Percentiles rank a stretch among this genome's conserved stretches.
Conservation (phyloP, 345 rosid genomes). For the Mallotus nudiflorus region DNA sequence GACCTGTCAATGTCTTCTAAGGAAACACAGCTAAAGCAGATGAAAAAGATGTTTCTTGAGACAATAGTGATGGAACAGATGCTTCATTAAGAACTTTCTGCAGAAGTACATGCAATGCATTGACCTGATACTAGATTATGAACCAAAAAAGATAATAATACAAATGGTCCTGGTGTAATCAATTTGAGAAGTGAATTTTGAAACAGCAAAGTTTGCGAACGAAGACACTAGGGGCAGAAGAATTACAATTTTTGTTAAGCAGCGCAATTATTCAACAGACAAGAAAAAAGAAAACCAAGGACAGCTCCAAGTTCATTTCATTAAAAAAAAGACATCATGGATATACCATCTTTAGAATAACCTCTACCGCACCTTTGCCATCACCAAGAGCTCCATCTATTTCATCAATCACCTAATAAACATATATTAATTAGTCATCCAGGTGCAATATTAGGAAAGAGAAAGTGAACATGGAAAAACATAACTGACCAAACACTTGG, state of each 20-base stretch:
- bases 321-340: conserved; percentile 18
- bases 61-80: background rate
- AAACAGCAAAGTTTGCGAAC: conserved; percentile 1
- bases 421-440: conserved; percentile 20
- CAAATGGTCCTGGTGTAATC: background rate
- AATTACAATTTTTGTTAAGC: conserved; percentile 2
- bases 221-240: background rate
- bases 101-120: background rate
- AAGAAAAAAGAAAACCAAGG: conserved; percentile 3
- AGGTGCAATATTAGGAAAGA: conserved; percentile 1
- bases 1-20: background rate
- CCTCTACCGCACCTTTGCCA: conserved; percentile 98
- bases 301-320: conserved; percentile 10
- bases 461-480: conserved; percentile 11
- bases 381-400: conserved; percentile 98
- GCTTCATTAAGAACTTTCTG: background rate
- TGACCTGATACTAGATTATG: background rate
- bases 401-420: conserved; percentile 90
- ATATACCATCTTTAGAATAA: conserved; percentile 83
- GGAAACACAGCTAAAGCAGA: conserved; percentile 7
- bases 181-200: background rate
- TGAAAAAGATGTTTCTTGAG: background rate
- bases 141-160: background rate
- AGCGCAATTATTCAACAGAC: background rate
- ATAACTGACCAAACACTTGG: conserved; percentile 80